phyloP scores from a whole-genome alignment of 805 yeast species.

The Sugiyamaella lignohabitans region DNA sequence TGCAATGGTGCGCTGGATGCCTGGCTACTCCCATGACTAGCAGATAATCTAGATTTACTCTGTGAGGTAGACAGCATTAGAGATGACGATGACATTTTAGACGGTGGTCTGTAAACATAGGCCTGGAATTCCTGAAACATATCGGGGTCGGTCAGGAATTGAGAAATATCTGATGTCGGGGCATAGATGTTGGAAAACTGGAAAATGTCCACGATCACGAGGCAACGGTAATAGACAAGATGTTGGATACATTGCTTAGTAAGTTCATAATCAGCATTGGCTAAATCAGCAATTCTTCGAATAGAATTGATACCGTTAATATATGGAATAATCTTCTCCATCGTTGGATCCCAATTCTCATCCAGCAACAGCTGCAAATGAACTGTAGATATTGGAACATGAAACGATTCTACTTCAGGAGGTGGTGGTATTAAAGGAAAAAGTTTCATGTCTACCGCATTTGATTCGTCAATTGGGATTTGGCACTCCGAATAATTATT shows the following conservation, averaged over 20 bases:
- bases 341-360: conserved; percentile 95
- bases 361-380: conserved; percentile 67
- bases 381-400: conserved; percentile 90
- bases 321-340: conserved; percentile 78
- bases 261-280: conserved; percentile 71
- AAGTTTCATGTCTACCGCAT: conserved; percentile 86
- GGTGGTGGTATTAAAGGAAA: conserved; percentile 85
- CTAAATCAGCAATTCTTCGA: conserved; percentile 63
- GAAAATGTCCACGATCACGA: conserved; percentile 76
- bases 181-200: conserved; percentile 87
- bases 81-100: not conserved
- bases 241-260: conserved; percentile 88
- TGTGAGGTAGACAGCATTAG: not conserved
- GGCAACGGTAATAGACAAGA: conserved; percentile 80
- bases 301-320: conserved; percentile 87
- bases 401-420: conserved; percentile 64
- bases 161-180: conserved; percentile 69
- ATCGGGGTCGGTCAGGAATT: conserved; percentile 54
- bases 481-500: conserved; percentile 94
- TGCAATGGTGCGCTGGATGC: not conserved
- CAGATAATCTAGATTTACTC: not conserved
- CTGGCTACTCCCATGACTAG: conserved; percentile 1
- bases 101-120: conserved; percentile 49
- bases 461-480: conserved; percentile 85
- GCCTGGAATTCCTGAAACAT: conserved; percentile 81